A percentile compares a stretch with the other conserved stretches of the same genome.
Conservation (phyloP, 2,329 filamentous ascomycete species). For the Diaporthe sp. region DNA sequence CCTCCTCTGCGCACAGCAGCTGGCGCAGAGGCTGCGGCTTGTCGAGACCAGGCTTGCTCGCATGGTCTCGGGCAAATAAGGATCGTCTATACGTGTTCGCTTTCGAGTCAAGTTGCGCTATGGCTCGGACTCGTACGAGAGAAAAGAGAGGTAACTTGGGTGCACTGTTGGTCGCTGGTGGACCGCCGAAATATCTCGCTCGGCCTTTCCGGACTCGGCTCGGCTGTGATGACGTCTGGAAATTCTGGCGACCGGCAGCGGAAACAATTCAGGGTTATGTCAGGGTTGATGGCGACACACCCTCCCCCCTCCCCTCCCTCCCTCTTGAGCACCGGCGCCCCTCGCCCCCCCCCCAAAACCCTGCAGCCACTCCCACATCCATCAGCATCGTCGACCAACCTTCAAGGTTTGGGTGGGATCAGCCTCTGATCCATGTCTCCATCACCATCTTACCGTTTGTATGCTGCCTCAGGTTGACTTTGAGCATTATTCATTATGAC, state of each 20-base stretch:
- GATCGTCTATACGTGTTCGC: background rate
- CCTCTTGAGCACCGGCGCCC: no score
- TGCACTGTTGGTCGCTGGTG: background rate
- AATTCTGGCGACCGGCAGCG: background rate
- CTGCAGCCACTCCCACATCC: background rate
- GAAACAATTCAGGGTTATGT: background rate
- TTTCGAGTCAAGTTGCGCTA: background rate
- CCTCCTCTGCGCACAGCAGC: background rate
- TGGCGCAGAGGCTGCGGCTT: conserved; percentile 9
- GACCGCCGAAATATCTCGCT: background rate
- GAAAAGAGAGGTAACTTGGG: background rate
- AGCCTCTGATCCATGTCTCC: background rate
- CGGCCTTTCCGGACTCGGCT: conserved; percentile 17
- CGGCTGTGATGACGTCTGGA: conserved; percentile 4
- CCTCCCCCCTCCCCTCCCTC: no score
- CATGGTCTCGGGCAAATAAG: background rate
- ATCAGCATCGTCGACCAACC: background rate
- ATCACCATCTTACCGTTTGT: background rate
- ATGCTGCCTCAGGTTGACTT: background rate
- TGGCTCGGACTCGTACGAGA: background rate
- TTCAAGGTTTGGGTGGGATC: background rate
- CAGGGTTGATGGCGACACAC: background rate
- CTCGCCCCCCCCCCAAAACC: background rate
- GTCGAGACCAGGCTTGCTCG: background rate
- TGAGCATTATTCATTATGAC: conserved; percentile 19